Conservation (phyloP, 495 filamentous ascomycete species). For the Elaphomyces granulatus region DNA sequence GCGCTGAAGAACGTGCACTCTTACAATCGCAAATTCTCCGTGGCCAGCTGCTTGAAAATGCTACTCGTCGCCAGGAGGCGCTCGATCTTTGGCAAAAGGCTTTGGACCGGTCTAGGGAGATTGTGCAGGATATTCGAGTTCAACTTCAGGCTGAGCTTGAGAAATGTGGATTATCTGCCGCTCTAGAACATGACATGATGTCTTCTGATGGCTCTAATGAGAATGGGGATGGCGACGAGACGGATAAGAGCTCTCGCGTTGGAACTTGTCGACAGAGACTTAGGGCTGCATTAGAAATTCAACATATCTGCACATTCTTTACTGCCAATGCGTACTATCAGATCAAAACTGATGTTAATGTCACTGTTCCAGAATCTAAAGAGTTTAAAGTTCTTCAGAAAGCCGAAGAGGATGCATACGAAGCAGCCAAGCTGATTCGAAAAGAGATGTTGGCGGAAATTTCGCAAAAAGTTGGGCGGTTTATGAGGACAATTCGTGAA, state of each 20-base stretch:
- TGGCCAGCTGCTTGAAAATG: conserved; percentile 64
- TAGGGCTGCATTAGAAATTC: conserved; percentile 56
- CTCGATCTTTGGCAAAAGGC: conserved; percentile 51
- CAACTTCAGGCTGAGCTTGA: conserved; percentile 40
- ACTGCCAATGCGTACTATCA: conserved; percentile 70
- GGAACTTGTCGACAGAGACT: conserved; percentile 51
- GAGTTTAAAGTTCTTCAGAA: conserved; percentile 51
- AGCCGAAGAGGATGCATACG: conserved; percentile 57
- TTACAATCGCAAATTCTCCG: conserved; percentile 45
- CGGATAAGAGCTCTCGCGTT: conserved; percentile 33
- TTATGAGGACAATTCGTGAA: conserved; percentile 28
- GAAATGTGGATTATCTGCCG: conserved; percentile 8
- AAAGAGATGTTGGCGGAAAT: conserved; percentile 51
- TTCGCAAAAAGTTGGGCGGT: conserved; percentile 35
- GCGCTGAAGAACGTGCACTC: conserved; percentile 49
- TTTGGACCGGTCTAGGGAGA: conserved; percentile 33
- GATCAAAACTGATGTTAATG: conserved; percentile 53
- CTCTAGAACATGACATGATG: conserved; percentile 1
- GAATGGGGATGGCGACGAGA: conserved; percentile 32
- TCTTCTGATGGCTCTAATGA: conserved; percentile 10
- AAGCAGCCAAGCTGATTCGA: conserved; percentile 58
- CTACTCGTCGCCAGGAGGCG: conserved; percentile 40
- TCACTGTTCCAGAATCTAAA: conserved; percentile 47
- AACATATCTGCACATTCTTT: conserved; percentile 76
- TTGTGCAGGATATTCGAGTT: conserved; percentile 50